Percentiles rank a stretch among this genome's conserved stretches.
Evolutionary conservation across 2,329 filamentous ascomycete species (phyloP).

Genomic region (Endocalyx cinctus): DNA sequence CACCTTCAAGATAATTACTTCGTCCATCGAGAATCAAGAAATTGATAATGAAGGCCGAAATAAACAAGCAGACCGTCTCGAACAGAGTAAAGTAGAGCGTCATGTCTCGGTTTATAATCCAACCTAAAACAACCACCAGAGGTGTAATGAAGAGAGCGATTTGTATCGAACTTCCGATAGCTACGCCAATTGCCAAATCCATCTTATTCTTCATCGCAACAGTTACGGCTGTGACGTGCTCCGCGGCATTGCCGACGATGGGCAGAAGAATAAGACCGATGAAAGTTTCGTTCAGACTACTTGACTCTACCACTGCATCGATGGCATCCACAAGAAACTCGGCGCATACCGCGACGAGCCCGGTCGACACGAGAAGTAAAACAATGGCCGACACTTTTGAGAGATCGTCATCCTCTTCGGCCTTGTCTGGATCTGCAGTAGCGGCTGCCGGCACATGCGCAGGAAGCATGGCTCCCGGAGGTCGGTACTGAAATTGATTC

Average conservation of each 20-base stretch:
- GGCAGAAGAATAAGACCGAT: conserved; percentile 69
- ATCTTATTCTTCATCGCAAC: conserved; percentile 73
- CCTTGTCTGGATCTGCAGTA: conserved; percentile 23
- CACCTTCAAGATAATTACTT: conserved; percentile 82
- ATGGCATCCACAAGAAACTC: conserved; percentile 68
- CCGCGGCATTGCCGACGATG: conserved; percentile 69
- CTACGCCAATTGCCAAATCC: conserved; percentile 69
- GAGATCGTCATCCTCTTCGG: conserved; percentile 41
- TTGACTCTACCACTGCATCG: conserved; percentile 53
- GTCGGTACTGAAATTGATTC: conserved; percentile 39
- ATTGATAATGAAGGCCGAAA: conserved; percentile 81
- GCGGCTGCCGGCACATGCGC: conserved; percentile 38
- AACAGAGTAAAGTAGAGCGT: conserved; percentile 83
- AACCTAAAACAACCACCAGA: conserved; percentile 66
- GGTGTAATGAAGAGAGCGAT: conserved; percentile 69
- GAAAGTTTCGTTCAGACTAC: conserved; percentile 59
- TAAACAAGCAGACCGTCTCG: conserved; percentile 82
- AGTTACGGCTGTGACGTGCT: conserved; percentile 67
- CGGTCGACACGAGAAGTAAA: conserved; percentile 60
- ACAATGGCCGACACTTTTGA: conserved; percentile 54
- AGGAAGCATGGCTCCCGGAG: conserved; percentile 47
- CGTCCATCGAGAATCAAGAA: conserved; percentile 81
- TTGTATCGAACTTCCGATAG: conserved; percentile 67
- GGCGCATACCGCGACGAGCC: conserved; percentile 62
- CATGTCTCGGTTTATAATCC: conserved; percentile 65